Percentiles rank a stretch among this genome's conserved stretches.
Conservation (phyloP, 2,329 filamentous ascomycete genomes). For the Ophiosphaerella narmari region DNA sequence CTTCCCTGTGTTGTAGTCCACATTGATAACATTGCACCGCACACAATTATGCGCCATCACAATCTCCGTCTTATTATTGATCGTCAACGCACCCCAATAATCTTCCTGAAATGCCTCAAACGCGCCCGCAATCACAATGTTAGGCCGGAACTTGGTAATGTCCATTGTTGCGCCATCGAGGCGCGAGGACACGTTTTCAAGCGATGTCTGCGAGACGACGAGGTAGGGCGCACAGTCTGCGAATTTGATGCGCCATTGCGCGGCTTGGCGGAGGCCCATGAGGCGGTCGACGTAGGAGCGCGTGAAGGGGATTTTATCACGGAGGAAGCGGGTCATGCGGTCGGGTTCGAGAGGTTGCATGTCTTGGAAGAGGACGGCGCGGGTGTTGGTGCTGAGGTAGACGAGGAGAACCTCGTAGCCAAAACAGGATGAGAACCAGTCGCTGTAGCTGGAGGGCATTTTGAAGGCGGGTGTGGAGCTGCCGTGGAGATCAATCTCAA, state of each 20-base stretch:
- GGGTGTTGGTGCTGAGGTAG: constrained; percentile 50
- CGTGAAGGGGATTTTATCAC: constrained; percentile 19
- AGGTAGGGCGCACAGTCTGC: constrained; percentile 77
- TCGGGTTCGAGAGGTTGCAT: constrained; percentile 23
- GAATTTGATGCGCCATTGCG: constrained; percentile 62
- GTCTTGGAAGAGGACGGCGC: constrained; percentile 47
- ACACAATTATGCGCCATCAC: constrained; percentile 52
- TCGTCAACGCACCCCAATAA: constrained; percentile 49
- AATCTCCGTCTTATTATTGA: constrained; percentile 40
- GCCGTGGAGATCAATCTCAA: constrained; percentile 51
- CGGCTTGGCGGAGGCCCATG: constrained; percentile 40
- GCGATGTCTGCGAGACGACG: constrained; percentile 70
- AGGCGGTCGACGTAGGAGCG: constrained; percentile 12
- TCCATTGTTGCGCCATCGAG: constrained; percentile 48
- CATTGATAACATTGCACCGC: constrained; percentile 53
- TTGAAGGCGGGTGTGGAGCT: constrained; percentile 50
- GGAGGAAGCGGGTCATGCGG: constrained; percentile 19
- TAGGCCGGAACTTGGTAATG: constrained; percentile 54
- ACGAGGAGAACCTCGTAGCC: constrained; percentile 50
- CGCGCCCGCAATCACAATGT: constrained; percentile 51
- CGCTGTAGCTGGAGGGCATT: constrained; percentile 49
- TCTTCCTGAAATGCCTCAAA: constrained; percentile 52
- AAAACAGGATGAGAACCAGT: constrained; percentile 53
- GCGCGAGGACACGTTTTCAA: constrained; percentile 64
- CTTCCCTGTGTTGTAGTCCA: constrained; percentile 53